Conservation (phyloP, 148 eudicot species). For the Diospyros lotus region DNA sequence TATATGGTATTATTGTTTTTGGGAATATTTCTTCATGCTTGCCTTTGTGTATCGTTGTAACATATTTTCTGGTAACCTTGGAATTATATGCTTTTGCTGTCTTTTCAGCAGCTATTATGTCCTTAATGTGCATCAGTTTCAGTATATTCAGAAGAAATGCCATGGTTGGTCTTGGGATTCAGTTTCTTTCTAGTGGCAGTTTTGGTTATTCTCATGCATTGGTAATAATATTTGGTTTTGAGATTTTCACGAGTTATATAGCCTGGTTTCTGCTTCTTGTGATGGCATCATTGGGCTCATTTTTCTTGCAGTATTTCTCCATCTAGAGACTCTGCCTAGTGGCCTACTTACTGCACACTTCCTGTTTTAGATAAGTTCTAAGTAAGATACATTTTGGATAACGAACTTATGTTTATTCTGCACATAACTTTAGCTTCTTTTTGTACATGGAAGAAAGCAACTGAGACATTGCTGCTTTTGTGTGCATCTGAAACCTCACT, state of each 20-base stretch:
- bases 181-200: neutral
- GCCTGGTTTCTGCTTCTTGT: no score
- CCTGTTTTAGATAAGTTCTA: neutral
- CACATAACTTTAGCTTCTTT: neutral
- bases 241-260: neutral
- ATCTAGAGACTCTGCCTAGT: neutral
- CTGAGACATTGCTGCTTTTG: neutral
- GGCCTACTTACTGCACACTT: neutral
- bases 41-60: no score
- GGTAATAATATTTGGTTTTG: no score
- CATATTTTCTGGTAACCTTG: neutral
- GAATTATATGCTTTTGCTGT: neutral
- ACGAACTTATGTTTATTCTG: neutral
- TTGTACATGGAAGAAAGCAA: neutral
- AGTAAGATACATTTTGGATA: neutral
- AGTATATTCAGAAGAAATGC: no score
- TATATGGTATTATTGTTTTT: no score
- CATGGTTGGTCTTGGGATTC: neutral
- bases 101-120: neutral
- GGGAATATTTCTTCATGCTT: no score
- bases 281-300: neutral
- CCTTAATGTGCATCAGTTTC: neutral
- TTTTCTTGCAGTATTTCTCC: neutral
- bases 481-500: neutral
- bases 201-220: neutral